Base-by-base conservation (phyloP, 2,329 filamentous ascomycete species). In the Aspergillus niger region DNA sequence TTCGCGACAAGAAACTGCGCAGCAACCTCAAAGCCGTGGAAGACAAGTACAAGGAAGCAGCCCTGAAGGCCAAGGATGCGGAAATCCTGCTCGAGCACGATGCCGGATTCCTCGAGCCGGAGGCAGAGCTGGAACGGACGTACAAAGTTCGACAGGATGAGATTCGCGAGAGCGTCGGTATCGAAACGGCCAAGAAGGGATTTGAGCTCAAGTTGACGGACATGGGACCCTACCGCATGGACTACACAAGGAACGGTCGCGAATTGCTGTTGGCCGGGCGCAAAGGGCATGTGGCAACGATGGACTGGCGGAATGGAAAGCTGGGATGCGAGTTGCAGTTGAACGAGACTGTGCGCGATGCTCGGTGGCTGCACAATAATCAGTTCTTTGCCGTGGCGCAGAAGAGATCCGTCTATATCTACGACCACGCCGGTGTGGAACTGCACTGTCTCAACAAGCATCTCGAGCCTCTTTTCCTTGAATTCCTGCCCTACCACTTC, bases 371-470 rank as follows among this genome's bases (percentile, higher is more conserved):
- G 69, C 92, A 97, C 79, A 97, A 97, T 75, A 93, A 95, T 75
- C 92, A 97, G 73, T 79, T 87, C 78, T 97, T 98, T 78, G 94
- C 94, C 0, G 92, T 97, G 11, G 92, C 95, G 48, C 94, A 99
- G 79, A 97, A 97, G 82, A 95, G 94, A 78, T 90, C 95, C 68
- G 91, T 95, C 65, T 99, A 97, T 80, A 97, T 99, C 66, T 99
- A 99, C 80, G 95, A 97, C 71, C 84, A 87, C 59, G 86, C 91
- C 59, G 95, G 95, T 55, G 91, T 97, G 20, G 95, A 99, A 79
- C 80, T 99, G 57, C 95, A 99, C 76, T 93, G 91, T 73, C 79
- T 99, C 72, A 89, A 88, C 76, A 95, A 95, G 75, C 94, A 97
- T 74, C 86, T 91, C 63, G 95, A 99, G 75, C 91, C 96, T 13